Evolutionary conservation across 176 grass and related monocot genomes (phyloP).

Genomic region (Avena insularis): DNA sequence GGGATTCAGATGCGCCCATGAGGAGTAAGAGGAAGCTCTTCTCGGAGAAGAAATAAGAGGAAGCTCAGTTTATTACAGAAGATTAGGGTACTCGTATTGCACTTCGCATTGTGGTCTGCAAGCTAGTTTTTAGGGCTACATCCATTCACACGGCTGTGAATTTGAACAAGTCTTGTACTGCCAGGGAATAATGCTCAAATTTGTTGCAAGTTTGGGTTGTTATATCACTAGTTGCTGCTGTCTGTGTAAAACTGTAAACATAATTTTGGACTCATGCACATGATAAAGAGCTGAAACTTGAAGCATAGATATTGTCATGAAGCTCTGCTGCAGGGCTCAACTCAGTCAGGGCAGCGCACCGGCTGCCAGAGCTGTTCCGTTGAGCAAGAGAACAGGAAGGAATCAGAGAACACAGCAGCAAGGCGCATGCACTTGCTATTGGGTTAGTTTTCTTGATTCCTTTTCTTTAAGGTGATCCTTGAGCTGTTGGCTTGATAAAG

Average conservation of each 20-base stretch:
- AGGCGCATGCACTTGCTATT: not conserved
- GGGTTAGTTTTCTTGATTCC: not conserved
- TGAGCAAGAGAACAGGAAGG: not conserved
- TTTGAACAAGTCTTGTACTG: not conserved
- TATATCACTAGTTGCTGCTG: not conserved
- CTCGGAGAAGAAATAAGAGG: not conserved
- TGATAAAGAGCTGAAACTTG: not conserved
- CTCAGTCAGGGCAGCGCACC: too few relatives aligned
- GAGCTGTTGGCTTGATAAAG: not conserved
- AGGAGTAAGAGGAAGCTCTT: not conserved
- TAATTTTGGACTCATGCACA: not conserved
- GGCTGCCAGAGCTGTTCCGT: not conserved
- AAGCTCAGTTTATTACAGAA: not conserved
- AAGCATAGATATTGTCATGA: not conserved
- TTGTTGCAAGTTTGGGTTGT: not conserved
- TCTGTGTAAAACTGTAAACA: not conserved
- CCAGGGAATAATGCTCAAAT: not conserved
- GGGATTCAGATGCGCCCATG: not conserved
- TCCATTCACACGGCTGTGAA: not conserved
- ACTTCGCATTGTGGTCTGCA: not conserved
- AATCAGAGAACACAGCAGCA: not conserved
- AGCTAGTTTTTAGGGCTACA: not conserved
- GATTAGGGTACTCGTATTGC: not conserved
- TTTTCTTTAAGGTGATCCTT: not conserved
- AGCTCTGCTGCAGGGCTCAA: not conserved